A percentile compares a stretch with the other conserved stretches of the same genome.
These are phyloP conservation scores for Hymenoscyphus linearis DNA, from an alignment of 2,329 filamentous ascomycete species.

Conservation along the genomic window DNA sequence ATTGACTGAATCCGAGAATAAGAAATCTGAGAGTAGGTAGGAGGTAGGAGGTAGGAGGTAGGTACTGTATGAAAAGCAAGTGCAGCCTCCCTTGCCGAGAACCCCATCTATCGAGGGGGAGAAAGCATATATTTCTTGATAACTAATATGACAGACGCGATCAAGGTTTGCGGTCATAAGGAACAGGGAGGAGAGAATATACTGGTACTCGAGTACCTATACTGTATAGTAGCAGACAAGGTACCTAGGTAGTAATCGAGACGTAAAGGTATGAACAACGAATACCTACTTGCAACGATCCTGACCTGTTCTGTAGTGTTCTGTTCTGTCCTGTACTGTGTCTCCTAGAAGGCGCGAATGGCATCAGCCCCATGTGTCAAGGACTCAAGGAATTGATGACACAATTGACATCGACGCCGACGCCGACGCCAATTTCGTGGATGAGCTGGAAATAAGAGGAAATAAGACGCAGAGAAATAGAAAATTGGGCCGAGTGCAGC, in stretches of 20 bases:
- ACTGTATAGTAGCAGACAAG: neutral
- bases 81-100: neutral
- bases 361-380: slow-evolving; percentile 9
- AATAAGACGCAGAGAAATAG: neutral
- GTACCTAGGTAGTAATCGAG: slow-evolving; percentile 3
- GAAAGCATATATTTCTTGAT: slow-evolving; percentile 9
- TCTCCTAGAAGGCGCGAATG: neutral
- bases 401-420: too few species aligned
- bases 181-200: neutral
- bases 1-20: neutral
- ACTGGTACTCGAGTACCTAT: too few species aligned
- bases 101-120: slow-evolving; percentile 1
- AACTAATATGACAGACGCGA: slow-evolving; percentile 10
- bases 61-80: neutral
- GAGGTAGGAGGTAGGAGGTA: neutral
- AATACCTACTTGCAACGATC: slow-evolving; percentile 6
- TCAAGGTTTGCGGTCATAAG: slow-evolving; percentile 2
- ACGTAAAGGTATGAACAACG: slow-evolving; percentile 13
- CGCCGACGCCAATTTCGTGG: slow-evolving; percentile 2
- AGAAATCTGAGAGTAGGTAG: neutral
- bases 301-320: too few species aligned
- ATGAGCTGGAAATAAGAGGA: too few species aligned
- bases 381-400: too few species aligned
- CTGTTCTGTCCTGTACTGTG: too few species aligned
- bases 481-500: slow-evolving; percentile 5